phyloP scores from a whole-genome alignment of 768 basidiomycete species.

The Leccinum olivaceopallidum region DNA sequence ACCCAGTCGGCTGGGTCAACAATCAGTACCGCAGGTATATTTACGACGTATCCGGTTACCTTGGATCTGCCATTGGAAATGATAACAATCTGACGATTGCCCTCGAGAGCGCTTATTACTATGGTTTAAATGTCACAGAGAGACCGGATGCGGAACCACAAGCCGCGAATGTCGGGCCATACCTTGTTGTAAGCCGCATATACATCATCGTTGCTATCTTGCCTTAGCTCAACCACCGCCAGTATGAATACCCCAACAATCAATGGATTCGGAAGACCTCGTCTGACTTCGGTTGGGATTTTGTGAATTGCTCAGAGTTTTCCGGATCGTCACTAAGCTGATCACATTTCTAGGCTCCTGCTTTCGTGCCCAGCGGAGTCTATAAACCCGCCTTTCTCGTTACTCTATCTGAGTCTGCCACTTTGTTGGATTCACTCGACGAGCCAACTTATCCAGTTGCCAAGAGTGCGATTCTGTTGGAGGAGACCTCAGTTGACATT shows the following conservation, averaged over 20 bases:
- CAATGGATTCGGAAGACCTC: constrained; percentile 51
- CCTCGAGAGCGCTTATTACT: constrained; percentile 55
- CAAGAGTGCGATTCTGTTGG: too few species aligned
- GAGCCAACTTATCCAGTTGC: too few species aligned
- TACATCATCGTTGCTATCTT: not conserved
- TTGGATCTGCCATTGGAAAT: too few species aligned
- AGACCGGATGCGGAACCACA: constrained; percentile 49
- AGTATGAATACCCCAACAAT: constrained; percentile 54
- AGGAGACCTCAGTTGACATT: too few species aligned
- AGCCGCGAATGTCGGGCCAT: constrained; percentile 27
- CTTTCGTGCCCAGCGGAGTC: too few species aligned
- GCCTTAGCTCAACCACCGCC: not conserved
- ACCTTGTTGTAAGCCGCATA: constrained; percentile 32
- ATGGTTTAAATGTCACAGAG: constrained; percentile 53
- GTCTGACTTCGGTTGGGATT: constrained; percentile 64
- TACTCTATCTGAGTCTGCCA: too few species aligned
- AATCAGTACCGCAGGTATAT: too few species aligned
- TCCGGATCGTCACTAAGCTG: too few species aligned
- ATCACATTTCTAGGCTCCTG: too few species aligned
- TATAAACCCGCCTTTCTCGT: too few species aligned
- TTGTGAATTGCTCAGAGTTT: constrained; percentile 36
- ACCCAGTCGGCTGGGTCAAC: constrained; percentile 44
- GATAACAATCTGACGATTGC: constrained; percentile 31
- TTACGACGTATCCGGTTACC: too few species aligned
- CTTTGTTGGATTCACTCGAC: too few species aligned